Conservation (phyloP, 2,329 filamentous ascomycete genomes). For the Xylariaceae sp. region DNA sequence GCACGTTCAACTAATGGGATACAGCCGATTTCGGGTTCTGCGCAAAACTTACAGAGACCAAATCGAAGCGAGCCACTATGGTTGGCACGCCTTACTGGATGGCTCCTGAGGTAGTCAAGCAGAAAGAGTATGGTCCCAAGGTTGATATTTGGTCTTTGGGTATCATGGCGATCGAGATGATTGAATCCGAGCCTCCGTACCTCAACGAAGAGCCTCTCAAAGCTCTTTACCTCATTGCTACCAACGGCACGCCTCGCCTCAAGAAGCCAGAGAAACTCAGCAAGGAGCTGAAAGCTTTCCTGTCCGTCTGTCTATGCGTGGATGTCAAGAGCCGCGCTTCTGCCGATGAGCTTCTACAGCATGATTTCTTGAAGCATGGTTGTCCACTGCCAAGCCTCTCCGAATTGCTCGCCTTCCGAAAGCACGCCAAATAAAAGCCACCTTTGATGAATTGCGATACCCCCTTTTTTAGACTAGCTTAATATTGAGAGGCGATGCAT, state of each 20-base stretch:
- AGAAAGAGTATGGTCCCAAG: slow-evolving; percentile 98
- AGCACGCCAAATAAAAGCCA: slow-evolving; percentile 64
- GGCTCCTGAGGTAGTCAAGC: slow-evolving; percentile 98
- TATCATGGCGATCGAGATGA: slow-evolving; percentile 99
- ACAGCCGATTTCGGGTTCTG: slow-evolving; percentile 99
- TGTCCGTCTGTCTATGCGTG: slow-evolving; percentile 95
- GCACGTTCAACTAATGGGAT: slow-evolving; percentile 43
- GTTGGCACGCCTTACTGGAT: slow-evolving; percentile 99
- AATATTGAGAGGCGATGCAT: slow-evolving; percentile 23
- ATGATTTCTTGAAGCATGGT: slow-evolving; percentile 94
- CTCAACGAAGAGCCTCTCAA: slow-evolving; percentile 98
- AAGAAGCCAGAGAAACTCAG: slow-evolving; percentile 99
- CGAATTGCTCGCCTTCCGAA: slow-evolving; percentile 88
- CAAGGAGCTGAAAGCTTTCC: slow-evolving; percentile 96
- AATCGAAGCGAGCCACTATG: slow-evolving; percentile 98
- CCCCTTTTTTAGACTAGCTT: slow-evolving; percentile 35
- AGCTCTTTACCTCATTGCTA: slow-evolving; percentile 95
- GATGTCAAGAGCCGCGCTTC: slow-evolving; percentile 95
- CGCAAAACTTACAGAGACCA: slow-evolving; percentile 95
- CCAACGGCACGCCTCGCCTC: slow-evolving; percentile 92
- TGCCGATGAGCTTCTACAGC: slow-evolving; percentile 84
- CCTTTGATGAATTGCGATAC: slow-evolving; percentile 37
- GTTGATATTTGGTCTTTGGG: slow-evolving; percentile 99
- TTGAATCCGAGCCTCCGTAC: slow-evolving; percentile 97
- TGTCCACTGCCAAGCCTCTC: slow-evolving; percentile 83